Percentiles rank a stretch among this genome's conserved stretches.
These are phyloP conservation scores for Penicillium olsonii DNA, from an alignment of 2,329 filamentous ascomycete genomes.

Conservation along the genomic window DNA sequence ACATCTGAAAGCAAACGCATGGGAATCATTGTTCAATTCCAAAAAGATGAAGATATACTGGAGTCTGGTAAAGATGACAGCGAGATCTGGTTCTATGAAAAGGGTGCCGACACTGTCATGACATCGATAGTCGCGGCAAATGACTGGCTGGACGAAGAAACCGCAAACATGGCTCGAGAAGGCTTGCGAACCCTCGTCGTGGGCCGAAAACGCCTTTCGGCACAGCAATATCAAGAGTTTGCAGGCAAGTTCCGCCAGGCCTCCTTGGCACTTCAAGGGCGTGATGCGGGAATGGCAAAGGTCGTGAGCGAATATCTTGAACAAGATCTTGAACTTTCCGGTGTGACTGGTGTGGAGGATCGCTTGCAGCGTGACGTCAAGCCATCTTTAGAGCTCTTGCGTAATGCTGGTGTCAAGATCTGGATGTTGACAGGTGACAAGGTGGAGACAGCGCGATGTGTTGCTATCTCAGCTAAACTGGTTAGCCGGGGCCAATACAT, in stretches of 20 bases:
- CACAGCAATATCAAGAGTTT: conserved; percentile 80
- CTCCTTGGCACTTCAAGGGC: conserved; percentile 73
- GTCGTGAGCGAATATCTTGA: conserved; percentile 83
- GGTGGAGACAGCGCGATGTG: conserved; percentile 94
- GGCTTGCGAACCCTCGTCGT: conserved; percentile 91
- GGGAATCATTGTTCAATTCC: conserved; percentile 92
- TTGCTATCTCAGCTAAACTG: conserved; percentile 91
- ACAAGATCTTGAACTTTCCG: conserved; percentile 83
- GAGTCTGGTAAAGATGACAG: conserved; percentile 57
- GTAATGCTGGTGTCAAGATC: conserved; percentile 97
- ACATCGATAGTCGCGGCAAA: conserved; percentile 90
- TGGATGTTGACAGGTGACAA: conserved; percentile 99
- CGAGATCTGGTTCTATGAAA: conserved; percentile 98
- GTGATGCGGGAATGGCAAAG: conserved; percentile 78
- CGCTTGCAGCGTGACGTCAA: conserved; percentile 96
- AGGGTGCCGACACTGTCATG: conserved; percentile 98
- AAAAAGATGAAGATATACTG: conserved; percentile 56
- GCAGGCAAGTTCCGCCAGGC: conserved; percentile 73
- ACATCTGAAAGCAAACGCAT: conserved; percentile 97
- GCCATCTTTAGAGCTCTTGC: conserved; percentile 86
- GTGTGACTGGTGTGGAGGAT: conserved; percentile 97
- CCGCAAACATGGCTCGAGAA: conserved; percentile 98
- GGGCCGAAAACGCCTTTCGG: conserved; percentile 82
- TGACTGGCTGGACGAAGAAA: conserved; percentile 98
- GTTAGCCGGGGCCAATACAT: conserved; percentile 94